Evolutionary conservation across 768 basidiomycete species (phyloP).

Genomic region (Hypholoma fasciculare): DNA sequence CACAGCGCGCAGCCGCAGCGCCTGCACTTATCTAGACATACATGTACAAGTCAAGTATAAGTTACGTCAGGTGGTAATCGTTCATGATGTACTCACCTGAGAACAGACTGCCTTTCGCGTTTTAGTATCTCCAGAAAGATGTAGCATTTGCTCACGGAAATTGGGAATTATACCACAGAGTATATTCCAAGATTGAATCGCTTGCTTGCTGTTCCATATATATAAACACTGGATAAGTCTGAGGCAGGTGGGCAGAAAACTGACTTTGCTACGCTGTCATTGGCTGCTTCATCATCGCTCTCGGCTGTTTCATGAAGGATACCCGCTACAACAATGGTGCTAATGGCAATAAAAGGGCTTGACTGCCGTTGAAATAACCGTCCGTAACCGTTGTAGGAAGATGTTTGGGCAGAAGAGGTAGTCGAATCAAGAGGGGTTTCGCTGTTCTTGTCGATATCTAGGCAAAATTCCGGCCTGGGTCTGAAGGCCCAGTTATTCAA

Average conservation of each 20-base stretch:
- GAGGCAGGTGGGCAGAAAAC: neutral
- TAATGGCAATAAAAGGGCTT: neutral
- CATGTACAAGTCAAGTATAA: neutral
- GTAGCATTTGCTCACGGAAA: neutral
- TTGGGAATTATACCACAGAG: neutral
- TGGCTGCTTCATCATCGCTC: neutral
- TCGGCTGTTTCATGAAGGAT: neutral
- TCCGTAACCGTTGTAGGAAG: neutral
- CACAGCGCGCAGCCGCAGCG: conserved; percentile 1
- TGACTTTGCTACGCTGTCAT: neutral
- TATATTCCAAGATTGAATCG: neutral
- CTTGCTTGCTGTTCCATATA: neutral
- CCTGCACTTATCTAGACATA: conserved; percentile 5
- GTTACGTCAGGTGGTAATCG: neutral
- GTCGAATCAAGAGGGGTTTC: neutral
- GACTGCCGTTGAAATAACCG: neutral
- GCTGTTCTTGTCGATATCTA: neutral
- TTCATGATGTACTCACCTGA: neutral
- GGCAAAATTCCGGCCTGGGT: neutral
- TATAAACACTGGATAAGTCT: too few species aligned
- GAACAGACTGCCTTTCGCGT: neutral
- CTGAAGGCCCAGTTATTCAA: neutral
- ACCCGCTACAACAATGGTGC: neutral
- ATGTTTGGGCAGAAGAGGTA: neutral
- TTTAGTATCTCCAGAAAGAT: neutral